A percentile compares a stretch with the other conserved stretches of the same genome.
phyloP scores from a whole-genome alignment of 2,329 filamentous ascomycete genomes.

The Paraphoma chrysanthemicola region DNA sequence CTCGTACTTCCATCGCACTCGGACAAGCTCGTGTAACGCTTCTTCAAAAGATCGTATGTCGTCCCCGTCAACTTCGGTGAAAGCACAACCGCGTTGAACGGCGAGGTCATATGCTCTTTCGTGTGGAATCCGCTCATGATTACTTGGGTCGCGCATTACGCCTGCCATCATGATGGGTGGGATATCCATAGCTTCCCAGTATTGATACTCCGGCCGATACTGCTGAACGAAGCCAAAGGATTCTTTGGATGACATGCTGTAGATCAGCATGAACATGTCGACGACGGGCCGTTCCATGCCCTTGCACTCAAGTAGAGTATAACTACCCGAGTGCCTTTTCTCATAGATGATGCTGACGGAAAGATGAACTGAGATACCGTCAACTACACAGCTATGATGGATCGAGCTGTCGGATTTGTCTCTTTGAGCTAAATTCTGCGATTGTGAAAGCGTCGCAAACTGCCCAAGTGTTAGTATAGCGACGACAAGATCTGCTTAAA shows the following conservation, averaged over 20 bases:
- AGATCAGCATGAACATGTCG: not conserved
- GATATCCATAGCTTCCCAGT: not conserved
- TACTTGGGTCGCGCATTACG: no score
- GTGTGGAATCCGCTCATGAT: not conserved
- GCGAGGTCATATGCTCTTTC: not conserved
- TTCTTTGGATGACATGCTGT: not conserved
- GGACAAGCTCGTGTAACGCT: not conserved
- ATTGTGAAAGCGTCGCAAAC: no score
- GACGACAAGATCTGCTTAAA: no score
- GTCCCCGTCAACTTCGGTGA: not conserved
- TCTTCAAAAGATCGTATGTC: not conserved
- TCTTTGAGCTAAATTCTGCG: no score
- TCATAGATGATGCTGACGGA: not conserved
- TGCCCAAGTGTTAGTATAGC: no score
- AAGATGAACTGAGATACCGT: no score
- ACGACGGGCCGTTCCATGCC: no score
- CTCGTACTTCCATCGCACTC: not conserved
- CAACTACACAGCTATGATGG: no score
- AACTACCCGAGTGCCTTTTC: not conserved
- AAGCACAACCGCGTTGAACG: not conserved
- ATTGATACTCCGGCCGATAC: not conserved
- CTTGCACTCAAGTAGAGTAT: no score
- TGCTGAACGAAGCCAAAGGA: not conserved
- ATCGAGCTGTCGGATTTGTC: no score
- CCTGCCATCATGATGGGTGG: not conserved